These are phyloP conservation scores for Saccharomycopsis oosterbeekiorum DNA, from an alignment of 805 yeast genomes.

Conservation along the genomic window DNA sequence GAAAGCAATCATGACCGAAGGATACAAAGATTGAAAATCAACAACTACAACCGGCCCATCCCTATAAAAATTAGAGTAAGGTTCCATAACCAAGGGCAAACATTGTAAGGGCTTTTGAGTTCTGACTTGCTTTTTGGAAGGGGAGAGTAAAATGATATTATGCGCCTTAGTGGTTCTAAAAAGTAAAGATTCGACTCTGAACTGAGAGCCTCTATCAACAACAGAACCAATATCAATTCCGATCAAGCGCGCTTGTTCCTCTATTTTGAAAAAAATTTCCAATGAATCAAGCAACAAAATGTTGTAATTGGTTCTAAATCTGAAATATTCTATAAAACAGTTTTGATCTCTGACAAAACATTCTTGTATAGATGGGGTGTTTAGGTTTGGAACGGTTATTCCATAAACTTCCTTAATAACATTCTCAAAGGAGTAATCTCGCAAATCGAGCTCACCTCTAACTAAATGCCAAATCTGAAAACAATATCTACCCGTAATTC, in stretches of 20 bases:
- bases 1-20: conserved; percentile 84
- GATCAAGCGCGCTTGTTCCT: conserved; percentile 74
- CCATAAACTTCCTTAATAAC: conserved; percentile 51
- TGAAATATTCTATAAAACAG: conserved; percentile 37
- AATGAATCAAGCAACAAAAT: conserved; percentile 42
- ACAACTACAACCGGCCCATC: conserved; percentile 74
- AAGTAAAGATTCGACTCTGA: conserved; percentile 80
- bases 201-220: conserved; percentile 87
- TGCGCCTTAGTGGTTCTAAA: conserved; percentile 68
- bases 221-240: conserved; percentile 90
- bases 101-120: conserved; percentile 79
- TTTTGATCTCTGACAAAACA: conserved; percentile 21
- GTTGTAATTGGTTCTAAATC: conserved; percentile 34
- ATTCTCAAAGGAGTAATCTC: conserved; percentile 68
- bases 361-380: not conserved
- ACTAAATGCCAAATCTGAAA: conserved; percentile 78
- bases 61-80: conserved; percentile 72
- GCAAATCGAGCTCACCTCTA: conserved; percentile 50
- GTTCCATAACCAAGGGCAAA: conserved; percentile 89
- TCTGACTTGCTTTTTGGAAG: conserved; percentile 71
- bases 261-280: conserved; percentile 59
- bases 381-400: not conserved
- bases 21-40: conserved; percentile 91
- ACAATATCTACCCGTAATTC: conserved; percentile 71
- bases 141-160: conserved; percentile 63